phyloP scores from a whole-genome alignment of 129 eudicot species.

The Flaveria brownii region DNA sequence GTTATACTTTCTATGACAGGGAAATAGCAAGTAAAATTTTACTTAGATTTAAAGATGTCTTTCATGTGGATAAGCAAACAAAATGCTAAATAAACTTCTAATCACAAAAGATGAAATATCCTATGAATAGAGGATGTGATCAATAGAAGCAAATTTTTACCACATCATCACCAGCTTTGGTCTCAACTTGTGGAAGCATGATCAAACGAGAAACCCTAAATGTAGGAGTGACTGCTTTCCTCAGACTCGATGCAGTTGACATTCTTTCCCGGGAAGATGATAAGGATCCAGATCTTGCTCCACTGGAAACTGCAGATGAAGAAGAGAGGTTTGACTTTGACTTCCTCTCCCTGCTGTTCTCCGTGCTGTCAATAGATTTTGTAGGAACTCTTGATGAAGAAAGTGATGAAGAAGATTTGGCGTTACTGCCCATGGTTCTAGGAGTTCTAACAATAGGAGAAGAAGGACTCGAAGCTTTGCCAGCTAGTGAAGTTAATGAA shows the following conservation, averaged over 20 bases:
- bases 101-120: neutral
- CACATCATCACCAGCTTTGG: slow-evolving; percentile 92
- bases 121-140: neutral
- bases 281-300: slow-evolving; percentile 48
- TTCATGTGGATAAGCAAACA: neutral
- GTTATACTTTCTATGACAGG: neutral
- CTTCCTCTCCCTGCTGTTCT: slow-evolving; percentile 48
- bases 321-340: slow-evolving; percentile 55
- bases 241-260: slow-evolving; percentile 59
- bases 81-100: neutral
- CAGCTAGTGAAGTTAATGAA: slow-evolving; percentile 44
- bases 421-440: slow-evolving; percentile 29
- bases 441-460: slow-evolving; percentile 63
- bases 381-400: slow-evolving; percentile 62
- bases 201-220: slow-evolving; percentile 78
- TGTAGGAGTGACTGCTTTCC: slow-evolving; percentile 61
- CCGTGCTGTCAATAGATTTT: slow-evolving; percentile 66
- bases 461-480: slow-evolving; percentile 45
- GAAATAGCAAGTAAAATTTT: slow-evolving; percentile 9
- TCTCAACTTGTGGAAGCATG: slow-evolving; percentile 92
- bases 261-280: slow-evolving; percentile 59
- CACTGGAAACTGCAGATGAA: slow-evolving; percentile 54
- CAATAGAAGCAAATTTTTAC: slow-evolving; percentile 41
- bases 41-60: neutral
- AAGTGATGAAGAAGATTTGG: slow-evolving; percentile 46